These are phyloP conservation scores for Phlebiopsis gigantea DNA, from an alignment of 768 basidiomycete species.

Conservation along the genomic window DNA sequence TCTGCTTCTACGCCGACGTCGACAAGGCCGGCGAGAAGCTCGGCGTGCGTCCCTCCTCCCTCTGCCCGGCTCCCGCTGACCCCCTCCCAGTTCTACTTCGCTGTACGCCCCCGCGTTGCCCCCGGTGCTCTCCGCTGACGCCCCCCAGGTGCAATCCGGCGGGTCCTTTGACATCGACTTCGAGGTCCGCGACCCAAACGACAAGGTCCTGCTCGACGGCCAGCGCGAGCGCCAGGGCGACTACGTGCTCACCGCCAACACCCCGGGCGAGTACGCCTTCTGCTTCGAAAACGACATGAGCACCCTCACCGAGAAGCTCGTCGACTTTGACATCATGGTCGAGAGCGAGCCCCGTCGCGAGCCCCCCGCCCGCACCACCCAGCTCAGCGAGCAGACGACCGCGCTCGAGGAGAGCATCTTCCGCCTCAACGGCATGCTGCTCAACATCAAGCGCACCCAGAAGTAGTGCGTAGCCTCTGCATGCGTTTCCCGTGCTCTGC, in stretches of 20 bases:
- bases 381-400: conserved; percentile 89
- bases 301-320: conserved; percentile 87
- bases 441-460: conserved; percentile 88
- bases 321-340: conserved; percentile 97
- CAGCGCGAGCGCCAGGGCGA: conserved; percentile 90
- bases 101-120: conserved; percentile 53
- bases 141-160: conserved; percentile 85
- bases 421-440: conserved; percentile 80
- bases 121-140: background rate
- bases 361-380: conserved; percentile 81
- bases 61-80: background rate
- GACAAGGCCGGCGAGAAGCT: conserved; percentile 95
- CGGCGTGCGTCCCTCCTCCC: conserved; percentile 48
- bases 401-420: conserved; percentile 95
- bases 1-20: conserved; percentile 95
- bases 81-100: conserved; percentile 85
- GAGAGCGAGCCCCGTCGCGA: conserved; percentile 94
- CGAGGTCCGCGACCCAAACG: conserved; percentile 86
- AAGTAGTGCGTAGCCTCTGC: conserved; percentile 65
- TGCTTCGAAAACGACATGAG: conserved; percentile 99
- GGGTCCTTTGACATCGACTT: conserved; percentile 97
- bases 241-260: conserved; percentile 94
- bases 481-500: background rate
- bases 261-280: conserved; percentile 87
- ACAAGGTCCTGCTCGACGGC: conserved; percentile 84